phyloP scores from a whole-genome alignment of 164 flowering plant genomes.

The Vitis rupestris region DNA sequence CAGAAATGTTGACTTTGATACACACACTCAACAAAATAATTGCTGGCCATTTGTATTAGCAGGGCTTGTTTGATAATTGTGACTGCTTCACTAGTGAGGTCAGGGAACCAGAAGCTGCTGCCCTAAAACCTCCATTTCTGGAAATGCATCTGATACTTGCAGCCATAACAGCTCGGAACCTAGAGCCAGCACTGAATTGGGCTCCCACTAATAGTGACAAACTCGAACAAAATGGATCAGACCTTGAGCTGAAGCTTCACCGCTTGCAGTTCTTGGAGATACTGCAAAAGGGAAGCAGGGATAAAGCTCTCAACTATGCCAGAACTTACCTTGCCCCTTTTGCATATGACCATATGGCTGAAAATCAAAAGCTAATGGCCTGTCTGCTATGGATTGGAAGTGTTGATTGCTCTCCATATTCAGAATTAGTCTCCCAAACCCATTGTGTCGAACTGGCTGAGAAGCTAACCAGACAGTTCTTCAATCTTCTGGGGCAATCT shows the following conservation, averaged over 20 bases:
- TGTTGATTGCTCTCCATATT: slow-evolving; percentile 68
- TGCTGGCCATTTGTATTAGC: slow-evolving; percentile 70
- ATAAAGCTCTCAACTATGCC: slow-evolving; percentile 64
- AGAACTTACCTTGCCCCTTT: slow-evolving; percentile 52
- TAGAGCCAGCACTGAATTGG: slow-evolving; percentile 78
- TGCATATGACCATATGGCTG: slow-evolving; percentile 42
- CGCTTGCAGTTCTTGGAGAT: slow-evolving; percentile 64
- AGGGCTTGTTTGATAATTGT: slow-evolving; percentile 68
- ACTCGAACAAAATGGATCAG: slow-evolving; percentile 52
- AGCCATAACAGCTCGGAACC: slow-evolving; percentile 53
- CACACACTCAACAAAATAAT: slow-evolving; percentile 59
- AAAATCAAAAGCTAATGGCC: slow-evolving; percentile 81
- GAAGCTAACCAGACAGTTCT: slow-evolving; percentile 62
- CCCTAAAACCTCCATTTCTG: slow-evolving; percentile 43
- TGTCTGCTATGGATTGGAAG: slow-evolving; percentile 69
- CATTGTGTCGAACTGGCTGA: slow-evolving; percentile 60
- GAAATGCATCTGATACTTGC: slow-evolving; percentile 73
- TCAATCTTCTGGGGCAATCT: slow-evolving; percentile 64
- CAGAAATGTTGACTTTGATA: slow-evolving; percentile 67
- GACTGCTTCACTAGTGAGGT: slow-evolving; percentile 71
- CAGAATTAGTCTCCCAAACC: slow-evolving; percentile 43
- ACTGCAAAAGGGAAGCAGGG: slow-evolving; percentile 46
- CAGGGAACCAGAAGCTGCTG: slow-evolving; percentile 38
- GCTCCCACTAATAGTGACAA: slow-evolving; percentile 45
- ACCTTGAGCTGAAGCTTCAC: slow-evolving; percentile 69